A percentile compares a stretch with the other conserved stretches of the same genome.
Evolutionary conservation across 768 basidiomycete genomes (phyloP).

Genomic region (Gloeostereum incarnatum): DNA sequence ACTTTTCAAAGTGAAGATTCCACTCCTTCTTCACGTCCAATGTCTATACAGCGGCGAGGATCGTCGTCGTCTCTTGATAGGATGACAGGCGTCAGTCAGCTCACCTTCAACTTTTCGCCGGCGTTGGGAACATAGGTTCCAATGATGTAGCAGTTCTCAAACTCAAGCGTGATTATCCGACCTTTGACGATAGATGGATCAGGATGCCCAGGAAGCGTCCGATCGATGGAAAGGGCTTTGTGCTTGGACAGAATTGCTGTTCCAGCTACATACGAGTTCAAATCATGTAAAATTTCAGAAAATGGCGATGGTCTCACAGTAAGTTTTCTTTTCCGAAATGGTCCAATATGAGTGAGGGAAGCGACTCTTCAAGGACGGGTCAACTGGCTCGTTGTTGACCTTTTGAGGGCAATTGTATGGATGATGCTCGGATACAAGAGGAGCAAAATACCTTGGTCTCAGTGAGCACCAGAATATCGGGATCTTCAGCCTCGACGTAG

Average conservation of each 20-base stretch:
- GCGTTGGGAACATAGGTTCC: slow-evolving; percentile 86
- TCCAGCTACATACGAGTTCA: slow-evolving; percentile 42
- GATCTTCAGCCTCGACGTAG: slow-evolving; percentile 81
- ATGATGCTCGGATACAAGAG: not conserved
- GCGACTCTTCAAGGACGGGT: slow-evolving; percentile 42
- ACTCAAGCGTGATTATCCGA: slow-evolving; percentile 78
- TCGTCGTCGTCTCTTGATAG: no score
- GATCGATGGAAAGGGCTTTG: slow-evolving; percentile 57
- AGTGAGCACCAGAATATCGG: slow-evolving; percentile 75
- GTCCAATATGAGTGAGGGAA: slow-evolving; percentile 75
- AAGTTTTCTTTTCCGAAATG: slow-evolving; percentile 69
- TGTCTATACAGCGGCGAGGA: slow-evolving; percentile 45
- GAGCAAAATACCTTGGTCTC: slow-evolving; percentile 66
- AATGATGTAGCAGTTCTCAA: slow-evolving; percentile 55
- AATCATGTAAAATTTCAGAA: not conserved
- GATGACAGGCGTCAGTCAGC: no score
- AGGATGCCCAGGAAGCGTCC: slow-evolving; percentile 69
- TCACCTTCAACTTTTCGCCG: slow-evolving; percentile 65
- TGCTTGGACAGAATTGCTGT: slow-evolving; percentile 74
- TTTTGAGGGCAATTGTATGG: slow-evolving; percentile 19
- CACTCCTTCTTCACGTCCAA: slow-evolving; percentile 69
- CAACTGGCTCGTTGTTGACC: slow-evolving; percentile 65
- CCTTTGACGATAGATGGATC: slow-evolving; percentile 58
- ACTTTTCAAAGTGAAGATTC: slow-evolving; percentile 68
- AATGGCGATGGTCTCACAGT: slow-evolving; percentile 35